Percentiles rank a stretch among this genome's conserved stretches.
Conservation (phyloP, 179 eudicot species). For the Silene vulgaris region DNA sequence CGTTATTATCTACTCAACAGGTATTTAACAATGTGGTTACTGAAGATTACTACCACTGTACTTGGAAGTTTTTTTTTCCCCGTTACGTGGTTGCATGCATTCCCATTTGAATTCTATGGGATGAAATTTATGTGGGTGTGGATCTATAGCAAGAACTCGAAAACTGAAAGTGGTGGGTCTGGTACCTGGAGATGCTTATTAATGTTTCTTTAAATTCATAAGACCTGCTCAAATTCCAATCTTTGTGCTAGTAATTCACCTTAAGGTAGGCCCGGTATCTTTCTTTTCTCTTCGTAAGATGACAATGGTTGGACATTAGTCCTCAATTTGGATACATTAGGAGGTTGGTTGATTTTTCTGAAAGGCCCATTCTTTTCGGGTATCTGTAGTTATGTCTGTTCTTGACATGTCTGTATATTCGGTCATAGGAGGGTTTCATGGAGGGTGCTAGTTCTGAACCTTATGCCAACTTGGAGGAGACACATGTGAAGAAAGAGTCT, state of each 20-base stretch:
- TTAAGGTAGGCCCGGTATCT: not conserved
- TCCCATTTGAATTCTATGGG: not conserved
- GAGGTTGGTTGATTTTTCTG: slow-evolving; percentile 7
- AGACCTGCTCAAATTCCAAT: not conserved
- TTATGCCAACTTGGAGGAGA: slow-evolving; percentile 30
- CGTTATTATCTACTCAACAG: slow-evolving; percentile 58
- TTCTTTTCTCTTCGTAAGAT: not conserved
- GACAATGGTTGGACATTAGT: not conserved
- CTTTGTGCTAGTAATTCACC: not conserved
- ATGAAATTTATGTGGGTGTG: not conserved
- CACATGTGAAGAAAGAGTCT: slow-evolving; percentile 29
- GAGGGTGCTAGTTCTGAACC: slow-evolving; percentile 25
- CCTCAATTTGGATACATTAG: not conserved
- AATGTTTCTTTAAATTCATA: not conserved
- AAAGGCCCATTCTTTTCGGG: not conserved
- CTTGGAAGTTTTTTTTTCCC: not conserved
- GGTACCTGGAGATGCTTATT: not conserved
- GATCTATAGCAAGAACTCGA: not conserved
- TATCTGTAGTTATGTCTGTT: not conserved
- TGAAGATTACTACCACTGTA: not conserved
- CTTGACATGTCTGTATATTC: slow-evolving; percentile 9
- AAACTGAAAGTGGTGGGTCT: not conserved
- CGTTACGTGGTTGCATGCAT: not conserved
- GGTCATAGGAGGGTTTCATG: slow-evolving; percentile 29
- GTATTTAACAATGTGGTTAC: slow-evolving; percentile 28